These are phyloP conservation scores for Kodamaea restingae DNA, from an alignment of 805 yeast species.

Conservation along the genomic window DNA sequence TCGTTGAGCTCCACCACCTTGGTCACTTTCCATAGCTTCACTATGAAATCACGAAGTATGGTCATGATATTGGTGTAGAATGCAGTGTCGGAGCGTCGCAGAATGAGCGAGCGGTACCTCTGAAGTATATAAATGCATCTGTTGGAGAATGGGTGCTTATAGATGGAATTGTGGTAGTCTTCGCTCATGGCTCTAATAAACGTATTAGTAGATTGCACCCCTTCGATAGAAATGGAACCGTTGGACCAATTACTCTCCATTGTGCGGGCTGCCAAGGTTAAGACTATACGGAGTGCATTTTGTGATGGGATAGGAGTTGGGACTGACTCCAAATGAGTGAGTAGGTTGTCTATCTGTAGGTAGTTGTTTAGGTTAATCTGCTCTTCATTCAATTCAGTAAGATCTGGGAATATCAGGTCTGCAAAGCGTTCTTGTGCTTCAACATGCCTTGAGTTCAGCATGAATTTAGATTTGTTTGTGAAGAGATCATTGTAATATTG, in stretches of 20 bases:
- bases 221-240: slow-evolving; percentile 16
- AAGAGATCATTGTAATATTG: background rate
- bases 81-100: slow-evolving; percentile 1
- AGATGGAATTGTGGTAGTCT: slow-evolving; percentile 17
- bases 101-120: slow-evolving; percentile 10
- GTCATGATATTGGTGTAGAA: slow-evolving; percentile 7
- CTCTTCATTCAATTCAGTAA: slow-evolving; percentile 8
- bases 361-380: slow-evolving; percentile 23
- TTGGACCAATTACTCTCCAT: slow-evolving; percentile 25
- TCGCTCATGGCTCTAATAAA: slow-evolving; percentile 17
- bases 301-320: slow-evolving; percentile 23
- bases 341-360: slow-evolving; percentile 26
- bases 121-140: slow-evolving; percentile 16
- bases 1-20: slow-evolving; percentile 4
- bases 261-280: slow-evolving; percentile 30
- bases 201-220: slow-evolving; percentile 18
- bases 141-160: slow-evolving; percentile 19
- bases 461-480: background rate
- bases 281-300: slow-evolving; percentile 23
- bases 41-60: slow-evolving; percentile 12
- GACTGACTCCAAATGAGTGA: slow-evolving; percentile 23
- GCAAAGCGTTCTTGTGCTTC: slow-evolving; percentile 16
- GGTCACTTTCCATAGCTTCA: slow-evolving; percentile 8
- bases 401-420: slow-evolving; percentile 23
- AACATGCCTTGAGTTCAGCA: background rate